Base-by-base conservation (phyloP, 2,329 filamentous ascomycete genomes). In the Talaromyces sp. region DNA sequence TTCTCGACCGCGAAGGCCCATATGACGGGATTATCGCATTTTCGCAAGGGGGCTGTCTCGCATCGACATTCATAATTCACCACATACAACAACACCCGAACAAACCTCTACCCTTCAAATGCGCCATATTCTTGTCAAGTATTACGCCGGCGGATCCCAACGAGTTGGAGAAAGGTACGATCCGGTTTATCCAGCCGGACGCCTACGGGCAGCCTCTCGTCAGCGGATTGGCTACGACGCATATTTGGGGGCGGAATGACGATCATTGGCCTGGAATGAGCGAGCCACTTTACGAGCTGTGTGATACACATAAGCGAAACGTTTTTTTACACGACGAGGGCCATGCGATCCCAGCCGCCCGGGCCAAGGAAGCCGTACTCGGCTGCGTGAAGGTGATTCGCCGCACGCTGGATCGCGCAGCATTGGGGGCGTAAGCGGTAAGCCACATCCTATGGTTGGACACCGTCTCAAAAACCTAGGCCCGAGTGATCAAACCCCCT, bases 1-100 rank as follows among this genome's bases (percentile, higher is more conserved):
- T 56, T 30, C 47, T 62, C 54, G 60, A 34, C 5, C 16, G 18
- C 10, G 62, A 62, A 51, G 62, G 62, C 10, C 62, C 62, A 16
- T 64, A 57, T 27, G 62, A 64, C 34, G 62, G 62, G 7, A 40
- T 64, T 34, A 59, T 64, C 12, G 62, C 27, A 31, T 64, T 59
- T 56, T 62, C 60, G 14, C 47, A 58, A 44, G 62, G 62, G 14
- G 62, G 31, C n/a, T 27, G 44, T 27, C 56, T 64, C 16, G 62
- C 55, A 23, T n/a, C 60, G 12, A 62, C 62, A 12, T 62, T n/a
- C n/a, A 16, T 64, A 4, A 58, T 62, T 12, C 40, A 40, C 18
- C 47, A 51, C 4, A 8, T 27, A n/a, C 56, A 30, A 7, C n/a
- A 34, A 33, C 9, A 51, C 28, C 56, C 56, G 5, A n/a, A 50